Conservation (phyloP, 257 asterid genomes). For the Jacaranda copaia region DNA sequence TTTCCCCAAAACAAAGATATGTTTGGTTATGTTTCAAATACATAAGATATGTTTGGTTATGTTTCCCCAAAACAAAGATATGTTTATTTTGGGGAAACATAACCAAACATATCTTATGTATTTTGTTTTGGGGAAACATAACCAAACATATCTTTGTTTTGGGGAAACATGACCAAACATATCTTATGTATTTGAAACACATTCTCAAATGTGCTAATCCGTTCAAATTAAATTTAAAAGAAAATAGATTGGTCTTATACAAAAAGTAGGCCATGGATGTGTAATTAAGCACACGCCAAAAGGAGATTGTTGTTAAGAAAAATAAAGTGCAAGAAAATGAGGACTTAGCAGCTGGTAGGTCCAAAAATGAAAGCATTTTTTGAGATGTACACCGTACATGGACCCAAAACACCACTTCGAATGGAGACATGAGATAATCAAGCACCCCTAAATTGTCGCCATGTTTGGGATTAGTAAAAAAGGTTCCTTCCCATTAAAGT, state of each 20-base stretch:
- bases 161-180: too few relatives aligned
- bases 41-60: too few relatives aligned
- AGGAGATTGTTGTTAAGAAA: background rate
- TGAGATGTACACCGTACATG: background rate
- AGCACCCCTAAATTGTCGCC: constrained; percentile 38
- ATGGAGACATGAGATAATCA: constrained; percentile 32
- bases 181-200: too few relatives aligned
- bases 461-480: constrained; percentile 39
- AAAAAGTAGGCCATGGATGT: background rate
- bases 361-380: background rate
- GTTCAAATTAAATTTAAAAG: background rate
- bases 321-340: background rate
- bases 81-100: too few relatives aligned
- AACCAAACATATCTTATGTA: too few relatives aligned
- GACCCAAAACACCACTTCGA: constrained; percentile 6
- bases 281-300: background rate
- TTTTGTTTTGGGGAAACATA: too few relatives aligned
- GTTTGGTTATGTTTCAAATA: too few relatives aligned
- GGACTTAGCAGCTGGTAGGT: background rate
- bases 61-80: too few relatives aligned
- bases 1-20: too few relatives aligned
- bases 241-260: background rate
- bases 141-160: too few relatives aligned
- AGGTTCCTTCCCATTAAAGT: background rate
- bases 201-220: too few relatives aligned